These are phyloP conservation scores for Lepidium aucheri DNA, from an alignment of 345 rosid species.

Conservation along the genomic window DNA sequence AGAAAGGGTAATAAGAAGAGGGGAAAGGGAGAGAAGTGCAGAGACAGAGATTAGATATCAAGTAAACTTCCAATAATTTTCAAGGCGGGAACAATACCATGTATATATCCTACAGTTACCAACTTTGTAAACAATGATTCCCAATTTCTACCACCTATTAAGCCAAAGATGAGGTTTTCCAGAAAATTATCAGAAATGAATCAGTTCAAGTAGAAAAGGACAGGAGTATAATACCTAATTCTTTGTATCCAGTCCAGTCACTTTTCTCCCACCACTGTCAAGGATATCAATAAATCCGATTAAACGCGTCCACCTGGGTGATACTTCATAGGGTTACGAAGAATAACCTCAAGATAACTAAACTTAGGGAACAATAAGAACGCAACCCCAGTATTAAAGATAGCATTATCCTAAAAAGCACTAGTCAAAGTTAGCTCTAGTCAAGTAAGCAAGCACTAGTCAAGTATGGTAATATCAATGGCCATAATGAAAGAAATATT, in stretches of 20 bases:
- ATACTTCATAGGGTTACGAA: constrained; percentile 39
- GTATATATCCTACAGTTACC: not conserved
- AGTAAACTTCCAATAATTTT: not conserved
- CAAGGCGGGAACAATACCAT: not conserved
- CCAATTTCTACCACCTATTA: not conserved
- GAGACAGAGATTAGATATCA: constrained; percentile 4
- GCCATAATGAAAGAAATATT: not conserved
- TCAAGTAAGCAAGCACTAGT: not conserved
- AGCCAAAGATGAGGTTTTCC: not conserved
- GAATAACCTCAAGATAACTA: constrained; percentile 27
- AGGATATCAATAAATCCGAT: constrained; percentile 72
- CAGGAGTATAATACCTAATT: constrained; percentile 58
- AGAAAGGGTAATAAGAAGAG: not conserved
- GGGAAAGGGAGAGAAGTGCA: not conserved
- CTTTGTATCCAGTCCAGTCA: constrained; percentile 99
- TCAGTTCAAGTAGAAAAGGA: not conserved
- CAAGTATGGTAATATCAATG: not conserved
- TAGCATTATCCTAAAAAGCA: not conserved
- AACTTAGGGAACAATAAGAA: constrained; percentile 1
- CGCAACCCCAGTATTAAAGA: not conserved
- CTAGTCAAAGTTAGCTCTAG: not conserved
- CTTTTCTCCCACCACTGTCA: constrained; percentile 99
- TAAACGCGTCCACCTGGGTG: constrained; percentile 64
- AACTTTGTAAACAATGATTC: not conserved
- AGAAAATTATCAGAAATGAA: not conserved